Evolutionary conservation across 129 eudicot species (phyloP).

Genomic region (Silybum marianum): DNA sequence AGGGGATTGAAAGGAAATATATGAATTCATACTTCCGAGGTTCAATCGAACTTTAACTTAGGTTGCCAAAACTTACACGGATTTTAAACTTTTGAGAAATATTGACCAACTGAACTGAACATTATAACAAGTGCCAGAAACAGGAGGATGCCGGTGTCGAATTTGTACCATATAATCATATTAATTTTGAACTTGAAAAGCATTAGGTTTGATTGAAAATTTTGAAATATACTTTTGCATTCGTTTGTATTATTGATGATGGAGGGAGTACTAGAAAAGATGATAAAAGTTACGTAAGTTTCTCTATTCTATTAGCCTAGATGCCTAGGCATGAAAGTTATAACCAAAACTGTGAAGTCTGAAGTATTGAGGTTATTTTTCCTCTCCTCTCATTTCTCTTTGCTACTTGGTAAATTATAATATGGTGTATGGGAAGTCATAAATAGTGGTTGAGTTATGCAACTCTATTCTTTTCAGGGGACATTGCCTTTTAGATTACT

Average conservation of each 20-base stretch:
- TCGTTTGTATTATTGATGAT: background rate
- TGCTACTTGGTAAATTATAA: background rate
- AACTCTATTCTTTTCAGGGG: conserved; percentile 52
- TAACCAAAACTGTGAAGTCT: background rate
- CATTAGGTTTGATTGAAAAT: background rate
- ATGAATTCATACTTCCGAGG: background rate
- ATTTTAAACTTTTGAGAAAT: too few relatives aligned
- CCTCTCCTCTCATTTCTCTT: background rate
- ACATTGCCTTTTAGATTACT: conserved; percentile 86
- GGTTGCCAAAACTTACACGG: too few relatives aligned
- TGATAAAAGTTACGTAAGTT: background rate
- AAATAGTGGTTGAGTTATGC: conserved; percentile 11
- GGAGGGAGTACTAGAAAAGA: background rate
- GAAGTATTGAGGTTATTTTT: background rate
- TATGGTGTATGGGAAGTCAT: conserved; percentile 6
- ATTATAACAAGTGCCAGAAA: too few relatives aligned
- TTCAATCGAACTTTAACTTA: conserved; percentile 12
- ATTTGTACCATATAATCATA: background rate
- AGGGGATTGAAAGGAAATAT: background rate
- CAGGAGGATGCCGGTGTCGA: background rate
- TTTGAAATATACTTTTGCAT: background rate
- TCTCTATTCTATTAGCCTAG: background rate
- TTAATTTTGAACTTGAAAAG: background rate
- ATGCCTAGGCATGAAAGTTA: background rate
- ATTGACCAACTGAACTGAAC: too few relatives aligned